phyloP scores from a whole-genome alignment of 306 rosid species.

The Luffa acutangula region DNA sequence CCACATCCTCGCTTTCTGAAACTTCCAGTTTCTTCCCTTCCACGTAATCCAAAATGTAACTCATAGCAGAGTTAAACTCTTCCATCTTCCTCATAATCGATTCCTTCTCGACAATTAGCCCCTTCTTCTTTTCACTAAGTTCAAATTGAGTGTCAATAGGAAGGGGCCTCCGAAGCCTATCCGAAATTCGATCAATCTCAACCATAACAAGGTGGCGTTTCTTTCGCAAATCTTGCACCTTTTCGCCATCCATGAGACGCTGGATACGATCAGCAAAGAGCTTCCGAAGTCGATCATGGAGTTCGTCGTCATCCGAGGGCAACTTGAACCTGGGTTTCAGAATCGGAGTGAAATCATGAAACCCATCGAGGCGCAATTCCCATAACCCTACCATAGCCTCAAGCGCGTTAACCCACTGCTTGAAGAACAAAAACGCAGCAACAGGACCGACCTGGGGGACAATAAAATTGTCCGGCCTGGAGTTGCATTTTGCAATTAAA shows the following conservation, averaged over 20 bases:
- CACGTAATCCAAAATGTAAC: constrained; percentile 37
- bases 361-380: constrained; percentile 39
- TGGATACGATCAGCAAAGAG: constrained; percentile 33
- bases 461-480: constrained; percentile 16
- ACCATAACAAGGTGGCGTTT: constrained; percentile 18
- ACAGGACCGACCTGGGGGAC: constrained; percentile 6
- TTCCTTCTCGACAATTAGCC: constrained; percentile 26
- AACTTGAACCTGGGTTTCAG: constrained; percentile 18
- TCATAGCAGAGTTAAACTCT: constrained; percentile 65
- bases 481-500: constrained; percentile 28
- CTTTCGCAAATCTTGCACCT: constrained; percentile 31
- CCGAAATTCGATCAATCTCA: constrained; percentile 17
- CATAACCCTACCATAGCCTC: constrained; percentile 51
- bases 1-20: constrained; percentile 11
- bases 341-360: constrained; percentile 37
- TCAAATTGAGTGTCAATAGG: fast-evolving
- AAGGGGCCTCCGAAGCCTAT: background rate
- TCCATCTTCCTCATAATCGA: constrained; percentile 32
- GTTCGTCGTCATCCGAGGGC: constrained; percentile 37
- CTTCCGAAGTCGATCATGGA: constrained; percentile 27
- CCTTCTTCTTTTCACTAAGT: constrained; percentile 12
- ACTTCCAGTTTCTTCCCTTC: constrained; percentile 20
- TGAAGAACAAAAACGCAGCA: constrained; percentile 32
- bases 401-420: constrained; percentile 40
- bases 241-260: constrained; percentile 41